Evolutionary conservation across 2,329 filamentous ascomycete genomes (phyloP), one percentile per base, ranked within the genome.

Genomic region (Hymenoscyphus fructigenus): DNA sequence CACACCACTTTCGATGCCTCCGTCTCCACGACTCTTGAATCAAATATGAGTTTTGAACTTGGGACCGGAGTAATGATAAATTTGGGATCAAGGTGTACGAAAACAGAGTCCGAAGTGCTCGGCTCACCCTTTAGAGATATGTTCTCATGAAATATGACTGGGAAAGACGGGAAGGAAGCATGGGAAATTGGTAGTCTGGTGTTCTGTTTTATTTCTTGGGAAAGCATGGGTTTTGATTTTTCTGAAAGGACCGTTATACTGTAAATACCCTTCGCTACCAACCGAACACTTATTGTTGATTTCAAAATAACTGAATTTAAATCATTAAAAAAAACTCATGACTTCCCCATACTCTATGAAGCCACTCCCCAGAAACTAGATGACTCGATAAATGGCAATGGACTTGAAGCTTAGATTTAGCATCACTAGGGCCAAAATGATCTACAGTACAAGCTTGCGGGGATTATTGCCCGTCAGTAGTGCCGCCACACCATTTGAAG

Each of bases 1-100:
- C 55, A 92, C 90, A 61, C 90, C 90, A 66, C 79, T 90, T 69
- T 91, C 88, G n/a, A 88, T 91, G 85, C 88, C 88, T 36, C 84
- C 83, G 57, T 91, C 89, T 56, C 89, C 89, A 55, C 83, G 83
- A 71, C 78, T 84, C 75, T 77, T 82, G 61, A 67, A 69, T 28
- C 68, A 72, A 57, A 67, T 72, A 71, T 75, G 62, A 73, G 63
- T 44, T 12, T 44, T 14, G 29, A 32, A 47, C 36, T 60, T 47
- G 20, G 50, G 17, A 59, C 59, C 29, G 41, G 64, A 26, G 65
- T 57, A 63, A 68, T 62, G 55, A 29, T 62, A 58, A 67, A 29
- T 36, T 66, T 66, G 44, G 56, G 58, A 55, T 41, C 57, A 29
- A 53, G 60, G 61, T 65, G 66, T 59, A 61, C 55, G 65, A 67